Conservation (phyloP, 164 flowering plant genomes). For the Brasenia schreberi region DNA sequence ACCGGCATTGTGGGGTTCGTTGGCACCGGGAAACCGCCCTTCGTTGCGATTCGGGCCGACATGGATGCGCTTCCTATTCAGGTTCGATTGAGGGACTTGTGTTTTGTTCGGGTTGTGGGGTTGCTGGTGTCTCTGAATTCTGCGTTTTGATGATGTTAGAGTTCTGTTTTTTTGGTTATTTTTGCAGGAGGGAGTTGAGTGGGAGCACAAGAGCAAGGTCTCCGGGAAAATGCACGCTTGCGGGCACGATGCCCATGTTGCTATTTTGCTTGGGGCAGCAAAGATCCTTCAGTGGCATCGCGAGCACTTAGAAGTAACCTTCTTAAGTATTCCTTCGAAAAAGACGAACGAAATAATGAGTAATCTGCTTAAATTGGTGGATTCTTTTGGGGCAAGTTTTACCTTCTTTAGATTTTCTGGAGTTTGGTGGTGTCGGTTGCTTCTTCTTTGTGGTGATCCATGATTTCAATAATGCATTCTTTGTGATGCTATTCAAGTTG, state of each 20-base stretch:
- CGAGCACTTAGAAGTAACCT: conserved; percentile 11
- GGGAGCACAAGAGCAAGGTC: conserved; percentile 65
- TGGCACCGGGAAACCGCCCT: conserved; percentile 72
- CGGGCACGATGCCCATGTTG: conserved; percentile 69
- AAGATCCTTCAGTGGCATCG: conserved; percentile 21
- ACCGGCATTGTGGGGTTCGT: conserved; percentile 67
- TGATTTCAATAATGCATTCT: too few species aligned
- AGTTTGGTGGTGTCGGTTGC: too few species aligned
- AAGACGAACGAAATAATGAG: too few species aligned
- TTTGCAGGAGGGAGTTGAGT: conserved; percentile 19
- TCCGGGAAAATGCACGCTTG: conserved; percentile 83
- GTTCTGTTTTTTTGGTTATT: not conserved
- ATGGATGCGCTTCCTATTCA: conserved; percentile 89
- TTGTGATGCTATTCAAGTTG: too few species aligned
- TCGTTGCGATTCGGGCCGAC: conserved; percentile 79
- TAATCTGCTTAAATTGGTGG: too few species aligned
- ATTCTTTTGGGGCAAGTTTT: too few species aligned
- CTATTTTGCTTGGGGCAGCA: conserved; percentile 75
- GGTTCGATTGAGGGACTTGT: conserved; percentile 23
- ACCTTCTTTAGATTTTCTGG: too few species aligned
- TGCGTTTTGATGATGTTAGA: not conserved
- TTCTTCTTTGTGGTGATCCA: too few species aligned
- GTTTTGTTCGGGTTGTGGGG: not conserved
- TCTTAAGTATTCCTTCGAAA: not conserved
- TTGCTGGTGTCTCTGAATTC: not conserved